These are phyloP conservation scores for Azolla pinnata DNA, from an alignment of 75 land plant genomes.

Conservation along the genomic window DNA sequence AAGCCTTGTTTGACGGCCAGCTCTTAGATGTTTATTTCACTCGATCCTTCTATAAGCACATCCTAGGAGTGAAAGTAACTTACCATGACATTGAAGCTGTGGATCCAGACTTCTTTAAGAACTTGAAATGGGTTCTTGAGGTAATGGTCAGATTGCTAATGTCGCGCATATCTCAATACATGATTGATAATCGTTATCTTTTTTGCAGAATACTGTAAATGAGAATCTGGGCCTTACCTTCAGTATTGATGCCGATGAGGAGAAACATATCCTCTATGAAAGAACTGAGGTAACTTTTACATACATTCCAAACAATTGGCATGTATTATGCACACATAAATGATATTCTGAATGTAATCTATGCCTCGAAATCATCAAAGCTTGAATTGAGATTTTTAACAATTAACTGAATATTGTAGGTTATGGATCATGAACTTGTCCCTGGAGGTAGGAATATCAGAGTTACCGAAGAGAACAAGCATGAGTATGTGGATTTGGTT, in stretches of 20 bases:
- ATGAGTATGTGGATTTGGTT: constrained; percentile 64
- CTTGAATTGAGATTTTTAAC: not conserved
- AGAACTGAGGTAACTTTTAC: constrained; percentile 56
- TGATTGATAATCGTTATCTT: not conserved
- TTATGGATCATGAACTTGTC: constrained; percentile 59
- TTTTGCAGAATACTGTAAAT: constrained; percentile 55
- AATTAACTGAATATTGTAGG: constrained; percentile 25
- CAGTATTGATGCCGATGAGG: constrained; percentile 78
- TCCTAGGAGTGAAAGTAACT: constrained; percentile 68
- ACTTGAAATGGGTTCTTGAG: constrained; percentile 75
- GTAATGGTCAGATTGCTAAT: constrained; percentile 15
- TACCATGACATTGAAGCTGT: constrained; percentile 79
- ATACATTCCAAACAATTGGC: too few species aligned
- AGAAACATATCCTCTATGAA: constrained; percentile 68
- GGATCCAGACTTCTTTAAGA: constrained; percentile 69
- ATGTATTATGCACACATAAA: too few species aligned
- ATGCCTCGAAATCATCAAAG: not conserved
- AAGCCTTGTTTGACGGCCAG: constrained; percentile 82
- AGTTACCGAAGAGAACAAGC: constrained; percentile 65
- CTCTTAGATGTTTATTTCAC: constrained; percentile 72
- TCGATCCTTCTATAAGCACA: constrained; percentile 76
- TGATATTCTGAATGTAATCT: not conserved
- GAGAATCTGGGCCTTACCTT: constrained; percentile 54
- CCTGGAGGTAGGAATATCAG: constrained; percentile 72
- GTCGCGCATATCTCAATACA: not conserved